Evolutionary conservation across 2,329 filamentous ascomycete species (phyloP), one percentile per base, ranked within the genome.

Genomic region (Aureobasidium sp.): DNA sequence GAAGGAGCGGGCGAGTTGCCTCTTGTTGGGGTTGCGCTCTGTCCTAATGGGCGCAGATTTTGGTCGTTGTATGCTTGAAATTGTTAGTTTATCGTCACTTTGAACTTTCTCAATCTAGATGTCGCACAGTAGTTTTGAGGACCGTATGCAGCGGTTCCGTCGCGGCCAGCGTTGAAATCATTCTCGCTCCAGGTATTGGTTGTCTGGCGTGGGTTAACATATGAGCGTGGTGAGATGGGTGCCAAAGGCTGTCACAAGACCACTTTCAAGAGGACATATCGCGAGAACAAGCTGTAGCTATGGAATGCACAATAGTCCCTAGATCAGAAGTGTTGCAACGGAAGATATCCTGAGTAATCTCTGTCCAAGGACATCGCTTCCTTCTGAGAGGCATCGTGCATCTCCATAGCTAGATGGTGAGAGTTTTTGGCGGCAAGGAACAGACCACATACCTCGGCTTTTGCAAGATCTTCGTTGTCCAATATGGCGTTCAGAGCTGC

Each of bases 1-100:
- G 62, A 66, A 42, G 66, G 62, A 14, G 68, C 68, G 15, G 70
- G 70, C 17, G 69, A 69, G 14, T 67, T 66, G 20, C 69, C 68
- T 45, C 72, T 66, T 15, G 70, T 71, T 4, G 70, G 70, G 15
- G 71, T 70, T 11, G 69, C 67, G 47, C 70, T 71, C 14, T 68
- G 63, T 12, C 64, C 64, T 9, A 74, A 64, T 9, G 68, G 68
- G 31, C 64, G 68, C n/a, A 73, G 65, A 41, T 69, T 68, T 29
- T 55, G 55, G 7, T 67, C 63, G n/a, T 62, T 62, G 62, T 49
- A 65, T 34, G 63, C 63, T 61, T 48, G 39, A 36, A 34, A 42
- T 2, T 6, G 41, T 60, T 2, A 45, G 37, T 27, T 0, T 11
- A 20, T 2, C 11, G 20, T 3, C 6, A 14, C 17, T 31, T 12